Evolutionary conservation across 129 eudicot genomes (phyloP), one percentile per base, ranked within the genome.

Genomic region (Tagetes patula): DNA sequence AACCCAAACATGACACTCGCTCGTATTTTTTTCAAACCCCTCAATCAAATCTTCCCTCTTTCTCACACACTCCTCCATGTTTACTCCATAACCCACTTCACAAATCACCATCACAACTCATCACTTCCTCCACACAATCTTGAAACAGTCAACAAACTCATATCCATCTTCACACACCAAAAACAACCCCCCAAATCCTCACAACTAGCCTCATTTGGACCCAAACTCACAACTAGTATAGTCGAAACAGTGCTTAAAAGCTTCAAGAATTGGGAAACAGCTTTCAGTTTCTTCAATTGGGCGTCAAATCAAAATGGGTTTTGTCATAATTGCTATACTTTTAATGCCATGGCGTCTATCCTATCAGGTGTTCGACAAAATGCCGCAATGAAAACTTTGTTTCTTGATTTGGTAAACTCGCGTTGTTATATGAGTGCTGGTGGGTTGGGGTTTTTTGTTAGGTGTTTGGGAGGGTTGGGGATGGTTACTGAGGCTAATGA

Each of bases 311-410:
- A 83, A 82, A 7, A 1, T 12, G 91, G 94, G 79, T 92, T 77
- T 76, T 43, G 30, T 42, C 98, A 92, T 39, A 89, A 50, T 38
- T 85, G 94, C 27, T 89, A 89, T 71, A 81, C 92, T 34, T 92
- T 72, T 48, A 89, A 87, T 65, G 82, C 91, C 73, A 89, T 92
- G 96, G 98, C 98, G 3, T 66, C 70, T 37, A 80, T 85, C 71
- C 96, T 92, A 38, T 84, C 94, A 87, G 56, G 68, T 89, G 96
- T 77, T 92, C 98, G 95, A 89, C 96, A 85, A 87, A 92, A 83
- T 92, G 94, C 81, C 95, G 77, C 87, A 76, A 67, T 92, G 91
- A 85, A 75, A 40, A 77, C 31, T 12, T 79, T 92, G 6, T 87
- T 60, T 12, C 12, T 12, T 13, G 78, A 82, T 65, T 12, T 92